Conservation (phyloP, 257 asterid species). For the Solanum piurae region DNA sequence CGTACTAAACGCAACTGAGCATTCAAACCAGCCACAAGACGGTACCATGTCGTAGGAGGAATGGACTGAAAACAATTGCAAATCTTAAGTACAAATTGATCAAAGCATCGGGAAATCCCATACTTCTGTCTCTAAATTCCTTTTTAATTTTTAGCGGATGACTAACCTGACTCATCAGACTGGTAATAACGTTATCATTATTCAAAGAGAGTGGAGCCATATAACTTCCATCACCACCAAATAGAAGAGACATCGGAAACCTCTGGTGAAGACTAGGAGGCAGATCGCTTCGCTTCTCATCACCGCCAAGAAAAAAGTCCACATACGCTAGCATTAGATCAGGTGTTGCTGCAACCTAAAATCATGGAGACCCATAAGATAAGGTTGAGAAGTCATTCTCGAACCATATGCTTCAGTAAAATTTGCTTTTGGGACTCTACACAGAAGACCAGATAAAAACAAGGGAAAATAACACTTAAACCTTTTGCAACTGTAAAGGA, state of each 20-base stretch:
- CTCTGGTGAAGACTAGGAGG: slow-evolving; percentile 82
- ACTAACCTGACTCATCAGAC: slow-evolving; percentile 97
- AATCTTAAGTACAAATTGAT: background rate
- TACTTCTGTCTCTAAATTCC: background rate
- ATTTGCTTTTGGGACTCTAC: background rate
- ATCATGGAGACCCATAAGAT: slow-evolving; percentile 3
- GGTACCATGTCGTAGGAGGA: slow-evolving; percentile 94
- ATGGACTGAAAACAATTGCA: slow-evolving; percentile 45
- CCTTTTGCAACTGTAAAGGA: background rate
- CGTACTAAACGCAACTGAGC: slow-evolving; percentile 92
- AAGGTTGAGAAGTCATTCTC: slow-evolving; percentile 2
- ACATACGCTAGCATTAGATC: slow-evolving; percentile 91
- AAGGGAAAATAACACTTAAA: background rate
- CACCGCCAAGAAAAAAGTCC: slow-evolving; percentile 97
- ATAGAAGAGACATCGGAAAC: slow-evolving; percentile 76
- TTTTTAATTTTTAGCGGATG: background rate
- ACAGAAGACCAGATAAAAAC: background rate
- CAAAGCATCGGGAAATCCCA: background rate
- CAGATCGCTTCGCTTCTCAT: slow-evolving; percentile 85
- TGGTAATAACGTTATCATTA: slow-evolving; percentile 74
- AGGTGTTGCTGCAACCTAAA: slow-evolving; percentile 94
- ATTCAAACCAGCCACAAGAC: slow-evolving; percentile 98
- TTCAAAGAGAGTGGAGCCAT: slow-evolving; percentile 89
- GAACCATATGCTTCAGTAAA: background rate
- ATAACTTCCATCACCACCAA: slow-evolving; percentile 97